phyloP scores from a whole-genome alignment of 1,284 basidiomycete genomes.

The Trichosporon asahii region DNA sequence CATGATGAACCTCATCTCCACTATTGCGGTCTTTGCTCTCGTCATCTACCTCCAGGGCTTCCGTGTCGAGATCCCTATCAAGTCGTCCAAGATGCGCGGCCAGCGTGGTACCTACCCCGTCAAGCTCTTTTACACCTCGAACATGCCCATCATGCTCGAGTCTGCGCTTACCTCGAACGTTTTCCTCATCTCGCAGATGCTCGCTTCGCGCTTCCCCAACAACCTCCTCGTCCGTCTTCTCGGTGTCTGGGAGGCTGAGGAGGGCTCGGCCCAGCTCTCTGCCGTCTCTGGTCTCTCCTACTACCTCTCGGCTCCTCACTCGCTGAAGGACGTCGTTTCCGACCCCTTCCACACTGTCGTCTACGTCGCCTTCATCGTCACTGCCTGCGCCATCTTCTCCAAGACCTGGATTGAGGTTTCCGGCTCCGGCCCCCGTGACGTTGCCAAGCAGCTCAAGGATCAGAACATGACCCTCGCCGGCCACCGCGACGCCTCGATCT shows the following conservation, averaged over 20 bases:
- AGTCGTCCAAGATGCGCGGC: conserved; percentile 92
- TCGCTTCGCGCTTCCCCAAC: conserved; percentile 81
- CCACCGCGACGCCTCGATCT: conserved; percentile 94
- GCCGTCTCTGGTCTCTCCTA: conserved; percentile 92
- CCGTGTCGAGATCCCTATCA: conserved; percentile 97
- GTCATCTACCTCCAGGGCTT: conserved; percentile 99
- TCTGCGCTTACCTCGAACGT: conserved; percentile 90
- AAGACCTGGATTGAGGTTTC: conserved; percentile 99
- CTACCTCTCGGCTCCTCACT: conserved; percentile 96
- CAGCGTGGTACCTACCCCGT: conserved; percentile 93
- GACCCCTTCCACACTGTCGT: conserved; percentile 92
- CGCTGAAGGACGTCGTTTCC: conserved; percentile 75
- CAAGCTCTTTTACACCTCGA: conserved; percentile 98
- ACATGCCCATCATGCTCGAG: conserved; percentile 99
- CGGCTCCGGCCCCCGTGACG: conserved; percentile 88
- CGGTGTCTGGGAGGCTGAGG: conserved; percentile 95
- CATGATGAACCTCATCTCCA: conserved; percentile 95
- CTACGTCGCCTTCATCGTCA: conserved; percentile 89
- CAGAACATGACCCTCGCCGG: conserved; percentile 99
- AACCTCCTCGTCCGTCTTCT: conserved; percentile 87
- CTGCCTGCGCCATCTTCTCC: conserved; percentile 93
- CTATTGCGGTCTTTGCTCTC: conserved; percentile 82
- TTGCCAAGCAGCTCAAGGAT: conserved; percentile 98
- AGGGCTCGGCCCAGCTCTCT: conserved; percentile 86
- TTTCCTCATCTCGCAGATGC: conserved; percentile 96